Evolutionary conservation across 768 basidiomycete species (phyloP), one percentile per base, ranked within the genome.

Genomic region (Chlorophyllum brunneum): DNA sequence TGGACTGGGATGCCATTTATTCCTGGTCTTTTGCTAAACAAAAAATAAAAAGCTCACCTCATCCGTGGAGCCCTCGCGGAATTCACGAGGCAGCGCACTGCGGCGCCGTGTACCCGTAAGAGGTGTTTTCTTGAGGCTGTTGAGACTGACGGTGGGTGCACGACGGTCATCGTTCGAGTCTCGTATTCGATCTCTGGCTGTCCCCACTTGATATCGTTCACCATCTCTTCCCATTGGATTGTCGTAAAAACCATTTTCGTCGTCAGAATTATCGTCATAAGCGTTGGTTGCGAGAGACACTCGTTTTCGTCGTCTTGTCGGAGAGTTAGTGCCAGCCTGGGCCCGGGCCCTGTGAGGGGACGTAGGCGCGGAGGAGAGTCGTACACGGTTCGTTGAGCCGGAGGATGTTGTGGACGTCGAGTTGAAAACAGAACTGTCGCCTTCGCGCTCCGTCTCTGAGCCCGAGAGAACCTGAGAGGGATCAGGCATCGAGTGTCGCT

Each of bases 401-500:
- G 62, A 64, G 15, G 64, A 63, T 8, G 61, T 51, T 3, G 62
- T 51, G 61, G 62, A 41, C 51, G 61, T 60, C 58, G 63, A 44
- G 33, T 60, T 40, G 70, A 57, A 57, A 65, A 61, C 38, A 62
- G 65, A 54, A 67, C 55, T 63, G 33, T 74, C 77, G 42, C 33
- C 33, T 66, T 90, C 88, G 38, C 86, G 81, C 65, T 92, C 90
- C 0, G 89, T 92, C 65, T 91, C 90, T 2, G 88, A 91, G 27
- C 89, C 89, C 5, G 88, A 91, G 48, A 76, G 75, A 27, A 59
- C 59, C 5, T 50, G 59, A 26, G 42, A 37, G 27, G 41, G 49
- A 37, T 51, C 54, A 56, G 51, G 50, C 48, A 45, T 58, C 54
- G 39, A 59, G 65, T 54, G 61, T 42, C 41, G 40, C 56, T 41